Conservation (phyloP, 768 basidiomycete genomes). For the Amanita muscaria region DNA sequence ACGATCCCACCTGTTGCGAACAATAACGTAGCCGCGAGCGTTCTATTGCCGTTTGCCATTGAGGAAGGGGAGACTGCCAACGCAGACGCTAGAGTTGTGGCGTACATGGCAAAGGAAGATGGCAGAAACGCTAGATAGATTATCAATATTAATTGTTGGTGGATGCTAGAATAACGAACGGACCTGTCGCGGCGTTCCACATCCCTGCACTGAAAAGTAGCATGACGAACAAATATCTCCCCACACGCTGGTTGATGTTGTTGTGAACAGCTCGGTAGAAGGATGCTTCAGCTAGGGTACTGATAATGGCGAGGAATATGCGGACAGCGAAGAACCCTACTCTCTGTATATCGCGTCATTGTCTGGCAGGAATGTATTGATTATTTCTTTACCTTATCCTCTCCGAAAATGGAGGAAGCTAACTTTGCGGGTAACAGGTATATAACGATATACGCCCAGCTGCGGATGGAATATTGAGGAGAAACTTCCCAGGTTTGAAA, state of each 20-base stretch:
- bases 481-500: conserved; percentile 99
- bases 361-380: not conserved
- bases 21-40: conserved; percentile 53
- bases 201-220: conserved; percentile 83
- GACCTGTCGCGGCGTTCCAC: conserved; percentile 88
- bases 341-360: conserved; percentile 34
- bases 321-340: conserved; percentile 88
- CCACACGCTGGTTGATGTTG: conserved; percentile 80
- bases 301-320: conserved; percentile 65
- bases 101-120: conserved; percentile 93
- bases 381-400: conserved; percentile 55
- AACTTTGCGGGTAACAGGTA: conserved; percentile 65
- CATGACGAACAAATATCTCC: conserved; percentile 89
- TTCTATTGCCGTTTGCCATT: conserved; percentile 41
- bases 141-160: conserved; percentile 1
- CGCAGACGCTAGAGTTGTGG: conserved; percentile 69
- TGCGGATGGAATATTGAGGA: conserved; percentile 83
- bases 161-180: conserved; percentile 16
- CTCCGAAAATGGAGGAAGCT: conserved; percentile 39
- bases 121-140: conserved; percentile 72
- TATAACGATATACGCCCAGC: conserved; percentile 87
- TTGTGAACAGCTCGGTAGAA: conserved; percentile 78
- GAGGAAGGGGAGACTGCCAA: conserved; percentile 55
- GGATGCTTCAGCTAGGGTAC: conserved; percentile 67
- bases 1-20: conserved; percentile 82